These are phyloP conservation scores for Lichina pygmaea DNA, from an alignment of 495 filamentous ascomycete species.

Conservation along the genomic window DNA sequence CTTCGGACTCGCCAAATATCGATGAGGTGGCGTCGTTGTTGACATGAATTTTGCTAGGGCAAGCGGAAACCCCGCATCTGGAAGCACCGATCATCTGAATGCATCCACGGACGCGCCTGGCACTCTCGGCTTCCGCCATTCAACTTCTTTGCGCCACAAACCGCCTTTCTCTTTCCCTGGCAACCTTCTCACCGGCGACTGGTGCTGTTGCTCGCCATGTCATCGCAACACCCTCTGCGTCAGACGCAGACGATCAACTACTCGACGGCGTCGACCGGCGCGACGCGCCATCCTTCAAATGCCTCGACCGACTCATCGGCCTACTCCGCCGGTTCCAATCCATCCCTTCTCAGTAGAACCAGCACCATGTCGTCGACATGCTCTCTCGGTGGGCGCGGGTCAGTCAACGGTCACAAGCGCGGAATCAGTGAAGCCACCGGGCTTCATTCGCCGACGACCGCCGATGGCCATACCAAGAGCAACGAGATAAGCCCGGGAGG, in stretches of 20 bases:
- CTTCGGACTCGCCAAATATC: too few species aligned
- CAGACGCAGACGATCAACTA: slow-evolving; percentile 1
- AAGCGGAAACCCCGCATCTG: too few species aligned
- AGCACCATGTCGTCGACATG: slow-evolving; percentile 54
- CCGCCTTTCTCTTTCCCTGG: neutral
- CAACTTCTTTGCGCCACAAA: too few species aligned
- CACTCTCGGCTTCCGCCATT: too few species aligned
- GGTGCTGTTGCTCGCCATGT: neutral
- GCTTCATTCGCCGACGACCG: neutral
- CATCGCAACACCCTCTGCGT: slow-evolving; percentile 1
- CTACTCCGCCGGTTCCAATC: slow-evolving; percentile 41
- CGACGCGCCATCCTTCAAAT: slow-evolving; percentile 44
- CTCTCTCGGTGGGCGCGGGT: slow-evolving; percentile 29
- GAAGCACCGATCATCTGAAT: neutral
- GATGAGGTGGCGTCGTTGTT: neutral
- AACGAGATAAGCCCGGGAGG: slow-evolving; percentile 20
- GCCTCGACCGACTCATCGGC: slow-evolving; percentile 55
- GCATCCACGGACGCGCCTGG: neutral
- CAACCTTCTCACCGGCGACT: neutral
- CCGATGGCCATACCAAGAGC: neutral
- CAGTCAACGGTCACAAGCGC: slow-evolving; percentile 33
- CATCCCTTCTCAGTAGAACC: slow-evolving; percentile 38
- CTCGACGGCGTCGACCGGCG: slow-evolving; percentile 17
- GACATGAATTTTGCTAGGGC: neutral
- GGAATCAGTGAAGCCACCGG: slow-evolving; percentile 40